Evolutionary conservation across 805 yeast genomes (phyloP).

Genomic region (Candida corydali): DNA sequence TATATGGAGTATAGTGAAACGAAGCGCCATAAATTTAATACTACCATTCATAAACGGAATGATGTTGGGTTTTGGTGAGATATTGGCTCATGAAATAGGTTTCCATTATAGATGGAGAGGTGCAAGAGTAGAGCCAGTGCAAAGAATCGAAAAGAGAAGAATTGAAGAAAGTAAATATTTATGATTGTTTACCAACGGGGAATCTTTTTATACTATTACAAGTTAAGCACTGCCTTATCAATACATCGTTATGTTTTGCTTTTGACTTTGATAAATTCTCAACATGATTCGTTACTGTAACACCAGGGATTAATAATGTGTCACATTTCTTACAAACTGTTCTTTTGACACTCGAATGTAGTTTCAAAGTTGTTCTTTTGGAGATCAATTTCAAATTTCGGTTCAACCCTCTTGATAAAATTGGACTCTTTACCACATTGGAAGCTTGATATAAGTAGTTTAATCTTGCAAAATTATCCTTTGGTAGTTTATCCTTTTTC

Average conservation of each 20-base stretch:
- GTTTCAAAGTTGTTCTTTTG: slow-evolving; percentile 61
- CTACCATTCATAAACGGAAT: slow-evolving; percentile 89
- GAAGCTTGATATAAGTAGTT: slow-evolving; percentile 60
- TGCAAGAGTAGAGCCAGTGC: slow-evolving; percentile 52
- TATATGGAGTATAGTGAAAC: slow-evolving; percentile 38
- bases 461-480: slow-evolving; percentile 57
- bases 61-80: slow-evolving; percentile 95
- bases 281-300: slow-evolving; percentile 34
- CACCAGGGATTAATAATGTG: slow-evolving; percentile 46
- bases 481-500: slow-evolving; percentile 30
- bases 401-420: slow-evolving; percentile 53
- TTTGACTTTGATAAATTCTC: slow-evolving; percentile 37
- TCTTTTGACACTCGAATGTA: slow-evolving; percentile 65
- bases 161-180: slow-evolving; percentile 15
- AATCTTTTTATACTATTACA: slow-evolving; percentile 55
- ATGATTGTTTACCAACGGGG: slow-evolving; percentile 45
- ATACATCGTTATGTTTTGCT: slow-evolving; percentile 37
- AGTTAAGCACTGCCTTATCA: slow-evolving; percentile 44
- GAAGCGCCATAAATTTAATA: slow-evolving; percentile 69
- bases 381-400: slow-evolving; percentile 57
- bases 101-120: slow-evolving; percentile 73
- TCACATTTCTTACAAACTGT: slow-evolving; percentile 66
- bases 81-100: slow-evolving; percentile 89
- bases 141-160: slow-evolving; percentile 22
- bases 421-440: slow-evolving; percentile 30